Evolutionary conservation across 768 basidiomycete species (phyloP).

Genomic region (Cyclocybe aegerita): DNA sequence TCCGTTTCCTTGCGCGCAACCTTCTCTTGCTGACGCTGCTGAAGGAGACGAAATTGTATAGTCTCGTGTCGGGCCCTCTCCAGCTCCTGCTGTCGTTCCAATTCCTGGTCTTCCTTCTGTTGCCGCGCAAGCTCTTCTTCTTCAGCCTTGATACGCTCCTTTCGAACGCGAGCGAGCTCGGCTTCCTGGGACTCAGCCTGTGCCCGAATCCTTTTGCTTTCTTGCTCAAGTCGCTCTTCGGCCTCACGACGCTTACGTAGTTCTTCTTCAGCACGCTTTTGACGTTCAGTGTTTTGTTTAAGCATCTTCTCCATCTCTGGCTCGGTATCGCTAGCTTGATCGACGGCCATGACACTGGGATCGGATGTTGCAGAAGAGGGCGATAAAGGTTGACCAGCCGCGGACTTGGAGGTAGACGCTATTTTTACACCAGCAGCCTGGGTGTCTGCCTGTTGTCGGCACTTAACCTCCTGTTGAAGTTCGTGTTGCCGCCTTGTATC

Average conservation of each 20-base stretch:
- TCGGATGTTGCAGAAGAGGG: neutral
- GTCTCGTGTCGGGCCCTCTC: no score
- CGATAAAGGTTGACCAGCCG: no score
- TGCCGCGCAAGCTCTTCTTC: neutral
- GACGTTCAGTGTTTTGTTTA: slow-evolving; percentile 7
- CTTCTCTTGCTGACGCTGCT: no score
- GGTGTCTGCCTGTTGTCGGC: neutral
- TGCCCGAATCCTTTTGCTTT: slow-evolving; percentile 1
- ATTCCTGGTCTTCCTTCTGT: no score
- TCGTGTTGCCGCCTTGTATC: slow-evolving; percentile 3
- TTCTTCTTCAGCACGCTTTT: slow-evolving; percentile 9
- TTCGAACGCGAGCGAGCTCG: slow-evolving; percentile 3
- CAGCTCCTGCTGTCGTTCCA: no score
- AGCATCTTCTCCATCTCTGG: neutral
- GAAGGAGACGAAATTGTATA: no score
- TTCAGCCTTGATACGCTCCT: neutral
- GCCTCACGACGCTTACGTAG: slow-evolving; percentile 10
- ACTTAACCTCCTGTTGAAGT: neutral
- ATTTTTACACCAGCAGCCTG: neutral
- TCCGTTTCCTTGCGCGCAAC: no score
- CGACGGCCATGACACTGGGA: neutral
- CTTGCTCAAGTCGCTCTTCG: slow-evolving; percentile 7
- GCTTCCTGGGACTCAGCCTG: slow-evolving; percentile 4
- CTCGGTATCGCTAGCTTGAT: slow-evolving; percentile 2
- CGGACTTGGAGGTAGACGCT: no score